Conservation (phyloP, 2,329 filamentous ascomycete genomes). For the Botrytis paeoniae region DNA sequence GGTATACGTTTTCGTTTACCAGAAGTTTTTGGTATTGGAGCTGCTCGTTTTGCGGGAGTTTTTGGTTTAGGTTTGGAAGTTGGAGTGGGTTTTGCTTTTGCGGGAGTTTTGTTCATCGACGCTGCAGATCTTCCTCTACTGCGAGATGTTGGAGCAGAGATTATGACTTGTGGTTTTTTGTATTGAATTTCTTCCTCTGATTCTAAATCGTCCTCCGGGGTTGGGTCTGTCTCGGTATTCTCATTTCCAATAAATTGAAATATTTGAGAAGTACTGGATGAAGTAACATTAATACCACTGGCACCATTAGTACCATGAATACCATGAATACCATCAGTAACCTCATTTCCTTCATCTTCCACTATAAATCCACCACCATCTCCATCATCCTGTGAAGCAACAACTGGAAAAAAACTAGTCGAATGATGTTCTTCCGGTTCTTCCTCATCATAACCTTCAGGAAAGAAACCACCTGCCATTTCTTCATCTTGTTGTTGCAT, state of each 20-base stretch:
- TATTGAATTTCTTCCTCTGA: constrained; percentile 25
- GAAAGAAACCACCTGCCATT: constrained; percentile 60
- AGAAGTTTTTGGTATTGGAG: not conserved
- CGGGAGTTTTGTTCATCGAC: constrained; percentile 21
- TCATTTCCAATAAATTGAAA: constrained; percentile 29
- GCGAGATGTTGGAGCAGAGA: constrained; percentile 19
- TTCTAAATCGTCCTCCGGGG: not conserved
- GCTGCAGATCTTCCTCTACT: constrained; percentile 28
- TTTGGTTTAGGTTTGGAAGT: constrained; percentile 2
- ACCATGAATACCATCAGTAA: constrained; percentile 28
- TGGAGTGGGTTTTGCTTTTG: not conserved
- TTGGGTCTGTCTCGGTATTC: constrained; percentile 14
- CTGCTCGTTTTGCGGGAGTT: constrained; percentile 16
- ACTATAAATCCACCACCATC: constrained; percentile 34
- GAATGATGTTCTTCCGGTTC: constrained; percentile 32
- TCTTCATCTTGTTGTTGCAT: constrained; percentile 46
- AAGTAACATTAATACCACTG: not conserved
- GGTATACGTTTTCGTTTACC: constrained; percentile 23
- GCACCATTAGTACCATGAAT: constrained; percentile 31
- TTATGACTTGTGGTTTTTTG: constrained; percentile 6
- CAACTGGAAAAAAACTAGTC: constrained; percentile 36
- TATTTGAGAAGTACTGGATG: constrained; percentile 19
- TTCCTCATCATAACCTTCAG: constrained; percentile 53
- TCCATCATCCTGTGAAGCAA: constrained; percentile 31
- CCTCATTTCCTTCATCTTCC: constrained; percentile 27